Evolutionary conservation across 1,284 basidiomycete species (phyloP), one percentile per base, ranked within the genome.

Genomic region (Rhodofomes roseus): DNA sequence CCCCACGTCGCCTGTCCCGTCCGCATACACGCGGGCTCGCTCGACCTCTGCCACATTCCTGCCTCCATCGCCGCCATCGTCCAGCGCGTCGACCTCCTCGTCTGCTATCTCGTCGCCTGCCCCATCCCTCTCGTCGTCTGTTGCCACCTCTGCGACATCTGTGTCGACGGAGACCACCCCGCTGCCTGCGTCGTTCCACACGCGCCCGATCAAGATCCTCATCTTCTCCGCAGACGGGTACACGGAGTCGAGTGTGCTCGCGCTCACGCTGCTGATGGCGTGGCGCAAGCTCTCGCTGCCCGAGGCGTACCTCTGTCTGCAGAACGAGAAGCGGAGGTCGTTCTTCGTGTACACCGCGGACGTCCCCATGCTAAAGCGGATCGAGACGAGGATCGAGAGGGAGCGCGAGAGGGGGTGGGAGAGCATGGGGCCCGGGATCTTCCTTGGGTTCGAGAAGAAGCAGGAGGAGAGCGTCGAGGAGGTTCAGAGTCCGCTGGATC

Each of bases 261-360:
- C 94, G 16, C 79, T 98, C 51, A 86, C 86, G 64, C 86, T 96
- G 66, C 78, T 98, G 64, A 98, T 99, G 96, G 86, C 89, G 40
- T 78, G 89, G 53, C 86, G 82, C 74, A 72, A 80, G 65, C 69
- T 89, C 73, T 73, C 80, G 51, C 81, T 98, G 12, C 91, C 95
- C 4, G 93, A 96, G 70, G 96, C 95, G 18, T 98, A 96, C 76
- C 77, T 96, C 51, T 86, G 92, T 70, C 81, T 96, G 65, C 94
- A 90, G 74, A 81, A 81, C 53, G 69, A 68, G 78, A 82, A 90
- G 81, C 77, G 84, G 77, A 70, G 85, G 63, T 90, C 79, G 71
- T 99, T 99, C 79, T 98, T 97, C 68, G 92, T 98, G 54, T 98
- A 97, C 73, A 86, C 88, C 53, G 79, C 79, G 43, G 96, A 98